phyloP scores from a whole-genome alignment of 192 early-diverging fungal species.

The Coemansia sp. region DNA sequence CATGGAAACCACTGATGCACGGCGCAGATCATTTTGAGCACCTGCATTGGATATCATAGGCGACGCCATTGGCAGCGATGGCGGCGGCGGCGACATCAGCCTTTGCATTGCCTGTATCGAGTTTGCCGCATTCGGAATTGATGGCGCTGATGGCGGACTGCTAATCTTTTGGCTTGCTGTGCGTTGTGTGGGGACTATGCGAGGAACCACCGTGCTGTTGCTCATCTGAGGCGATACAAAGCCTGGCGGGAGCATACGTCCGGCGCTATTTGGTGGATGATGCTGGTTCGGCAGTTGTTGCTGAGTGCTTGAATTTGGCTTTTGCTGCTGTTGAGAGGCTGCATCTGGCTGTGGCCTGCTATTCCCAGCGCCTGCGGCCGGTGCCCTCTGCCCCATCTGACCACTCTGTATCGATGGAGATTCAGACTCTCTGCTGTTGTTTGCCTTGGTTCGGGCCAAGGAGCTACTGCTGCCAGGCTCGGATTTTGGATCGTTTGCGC shows the following conservation, averaged over 20 bases:
- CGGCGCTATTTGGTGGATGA: not conserved
- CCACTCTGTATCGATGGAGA: not conserved
- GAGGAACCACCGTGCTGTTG: slow-evolving; percentile 15
- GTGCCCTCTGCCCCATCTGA: not conserved
- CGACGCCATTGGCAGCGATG: slow-evolving; percentile 19
- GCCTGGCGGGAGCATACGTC: not conserved
- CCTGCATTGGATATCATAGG: slow-evolving; percentile 24
- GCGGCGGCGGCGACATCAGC: slow-evolving; percentile 38
- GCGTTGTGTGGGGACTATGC: slow-evolving; percentile 33
- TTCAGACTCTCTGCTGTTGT: slow-evolving; percentile 2
- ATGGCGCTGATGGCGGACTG: slow-evolving; percentile 5
- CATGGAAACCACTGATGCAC: slow-evolving; percentile 12
- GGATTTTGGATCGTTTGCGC: not conserved
- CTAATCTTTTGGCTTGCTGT: slow-evolving; percentile 3
- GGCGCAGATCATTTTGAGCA: slow-evolving; percentile 15
- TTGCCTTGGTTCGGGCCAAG: not conserved
- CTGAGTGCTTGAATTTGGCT: not conserved
- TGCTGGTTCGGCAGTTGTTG: too few relatives aligned
- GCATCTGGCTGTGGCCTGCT: not conserved
- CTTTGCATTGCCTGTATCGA: slow-evolving; percentile 27
- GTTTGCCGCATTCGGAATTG: not conserved
- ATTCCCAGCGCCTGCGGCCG: not conserved
- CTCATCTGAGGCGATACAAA: not conserved
- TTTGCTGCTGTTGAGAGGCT: not conserved
- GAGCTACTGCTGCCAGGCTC: not conserved